Base-by-base conservation (phyloP, 2,329 filamentous ascomycete genomes). In the Alternaria viburni region DNA sequence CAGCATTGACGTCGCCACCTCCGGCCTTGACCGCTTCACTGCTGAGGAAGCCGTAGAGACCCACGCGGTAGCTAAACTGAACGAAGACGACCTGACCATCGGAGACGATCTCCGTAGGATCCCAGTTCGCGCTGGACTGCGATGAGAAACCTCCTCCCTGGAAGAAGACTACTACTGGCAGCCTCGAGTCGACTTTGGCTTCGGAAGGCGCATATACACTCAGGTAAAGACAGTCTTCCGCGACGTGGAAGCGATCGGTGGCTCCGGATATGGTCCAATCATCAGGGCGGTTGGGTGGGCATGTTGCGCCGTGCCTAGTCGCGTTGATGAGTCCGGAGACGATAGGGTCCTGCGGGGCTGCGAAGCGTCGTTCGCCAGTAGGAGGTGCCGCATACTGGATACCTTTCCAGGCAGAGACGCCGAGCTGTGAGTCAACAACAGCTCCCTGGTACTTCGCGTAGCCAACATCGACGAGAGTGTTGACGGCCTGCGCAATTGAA, bases 61-160 rank as follows among this genome's bases (percentile, higher is more conserved):
- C 91, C 11, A 94, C 90, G 6, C 92, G 88, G 74, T 94, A 93
- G 79, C 93, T 93, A 79, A 92, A 86, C 10, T 85, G 89, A 2
- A 94, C 90, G 0, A 93, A 87, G 0, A 94, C 80, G 25, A 93
- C 89, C 50, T 86, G 83, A 61, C 86, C 80, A 41, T 84, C 82
- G 17, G 87, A 86, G 0, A 88, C 89, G n/a, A 93, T 78, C 0
- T 86, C 87, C 1, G 84, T 85, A 0, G 87, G 89, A 67, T 92
- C 87, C 68, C 86, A 84, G 64, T 90, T 83, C 10, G 79, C 68
- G 62, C 81, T 82, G 15, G 77, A 77, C 59, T 81, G 85, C 32
- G 86, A 63, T 84, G 82, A 69, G 76, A 84, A 83, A 2, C 81
- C 81, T 25, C 82, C 82, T 21, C 82, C 81, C 54, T 82, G 85